phyloP scores from a whole-genome alignment of 2,329 filamentous ascomycete species.

The Daldinia sp. region DNA sequence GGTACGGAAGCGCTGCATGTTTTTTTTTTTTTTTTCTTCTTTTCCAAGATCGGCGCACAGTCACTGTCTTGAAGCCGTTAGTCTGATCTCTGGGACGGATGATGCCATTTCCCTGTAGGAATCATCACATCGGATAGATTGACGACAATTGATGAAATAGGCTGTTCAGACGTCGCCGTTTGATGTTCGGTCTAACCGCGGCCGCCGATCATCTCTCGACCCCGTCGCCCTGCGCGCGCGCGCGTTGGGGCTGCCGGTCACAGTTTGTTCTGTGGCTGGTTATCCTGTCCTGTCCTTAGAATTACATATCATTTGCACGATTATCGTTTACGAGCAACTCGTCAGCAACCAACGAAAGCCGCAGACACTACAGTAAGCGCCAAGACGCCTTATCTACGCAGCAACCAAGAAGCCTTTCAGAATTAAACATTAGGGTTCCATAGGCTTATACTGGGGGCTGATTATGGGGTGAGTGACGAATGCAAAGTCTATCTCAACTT shows the following conservation, averaged over 20 bases:
- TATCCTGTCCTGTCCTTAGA: constrained; percentile 4
- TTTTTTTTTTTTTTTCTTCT: neutral
- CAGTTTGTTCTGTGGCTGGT: constrained; percentile 16
- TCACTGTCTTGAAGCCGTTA: constrained; percentile 31
- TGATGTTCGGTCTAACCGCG: constrained; percentile 25
- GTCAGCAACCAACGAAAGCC: constrained; percentile 6
- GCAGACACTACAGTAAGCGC: constrained; percentile 29
- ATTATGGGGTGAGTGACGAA: constrained; percentile 16
- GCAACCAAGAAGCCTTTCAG: neutral
- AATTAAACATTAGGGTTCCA: constrained; percentile 11
- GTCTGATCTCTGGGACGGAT: constrained; percentile 40
- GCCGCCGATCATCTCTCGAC: constrained; percentile 27
- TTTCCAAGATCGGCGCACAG: constrained; percentile 39
- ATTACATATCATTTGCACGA: constrained; percentile 23
- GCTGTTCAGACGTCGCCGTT: constrained; percentile 15
- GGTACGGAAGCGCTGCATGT: constrained; percentile 42
- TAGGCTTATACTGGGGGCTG: constrained; percentile 21
- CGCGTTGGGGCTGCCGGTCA: constrained; percentile 25
- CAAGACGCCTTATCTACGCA: constrained; percentile 16
- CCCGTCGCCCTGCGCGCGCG: constrained; percentile 17
- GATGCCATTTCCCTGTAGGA: constrained; percentile 27
- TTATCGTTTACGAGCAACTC: constrained; percentile 17
- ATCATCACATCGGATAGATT: constrained; percentile 36
- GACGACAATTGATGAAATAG: constrained; percentile 20
- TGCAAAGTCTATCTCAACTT: constrained; percentile 14